phyloP scores from a whole-genome alignment of 441 rosid species.

The Bocquillonia castaneifolia region DNA sequence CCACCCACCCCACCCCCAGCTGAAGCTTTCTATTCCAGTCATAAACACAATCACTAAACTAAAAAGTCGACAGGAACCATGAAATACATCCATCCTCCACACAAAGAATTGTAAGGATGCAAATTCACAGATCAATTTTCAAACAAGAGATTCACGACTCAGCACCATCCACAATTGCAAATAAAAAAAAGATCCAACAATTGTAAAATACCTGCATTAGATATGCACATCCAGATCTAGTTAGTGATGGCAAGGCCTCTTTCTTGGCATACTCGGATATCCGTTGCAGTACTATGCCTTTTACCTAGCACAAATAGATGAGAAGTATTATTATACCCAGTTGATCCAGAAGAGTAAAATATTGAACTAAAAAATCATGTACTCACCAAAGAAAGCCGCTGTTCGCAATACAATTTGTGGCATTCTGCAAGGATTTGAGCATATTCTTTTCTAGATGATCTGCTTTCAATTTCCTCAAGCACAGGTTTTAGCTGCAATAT shows the following conservation, averaged over 20 bases:
- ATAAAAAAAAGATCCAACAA: background rate
- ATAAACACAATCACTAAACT: background rate
- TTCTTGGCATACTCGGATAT: constrained; percentile 87
- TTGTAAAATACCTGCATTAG: constrained; percentile 66
- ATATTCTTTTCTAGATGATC: constrained; percentile 90
- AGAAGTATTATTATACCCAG: constrained; percentile 20
- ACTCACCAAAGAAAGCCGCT: constrained; percentile 84
- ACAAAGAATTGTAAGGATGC: background rate
- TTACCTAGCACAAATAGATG: constrained; percentile 44
- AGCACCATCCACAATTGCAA: background rate
- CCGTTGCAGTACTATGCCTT: constrained; percentile 86
- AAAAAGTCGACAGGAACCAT: background rate
- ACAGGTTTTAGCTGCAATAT: constrained; percentile 82
- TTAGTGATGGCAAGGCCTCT: constrained; percentile 87
- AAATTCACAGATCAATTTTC: constrained; percentile 11
- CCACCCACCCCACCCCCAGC: background rate
- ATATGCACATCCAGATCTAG: constrained; percentile 96
- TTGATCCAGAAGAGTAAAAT: constrained; percentile 15
- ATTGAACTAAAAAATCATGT: constrained; percentile 19
- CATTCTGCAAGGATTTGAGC: constrained; percentile 81
- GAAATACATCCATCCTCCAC: constrained; percentile 14
- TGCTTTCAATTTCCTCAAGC: constrained; percentile 84
- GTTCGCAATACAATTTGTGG: constrained; percentile 92
- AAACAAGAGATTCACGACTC: constrained; percentile 1
- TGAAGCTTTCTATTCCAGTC: background rate